Percentiles rank a stretch among this genome's conserved stretches.
phyloP scores from a whole-genome alignment of 73 alveolate species.

The Urostyla sp. region DNA sequence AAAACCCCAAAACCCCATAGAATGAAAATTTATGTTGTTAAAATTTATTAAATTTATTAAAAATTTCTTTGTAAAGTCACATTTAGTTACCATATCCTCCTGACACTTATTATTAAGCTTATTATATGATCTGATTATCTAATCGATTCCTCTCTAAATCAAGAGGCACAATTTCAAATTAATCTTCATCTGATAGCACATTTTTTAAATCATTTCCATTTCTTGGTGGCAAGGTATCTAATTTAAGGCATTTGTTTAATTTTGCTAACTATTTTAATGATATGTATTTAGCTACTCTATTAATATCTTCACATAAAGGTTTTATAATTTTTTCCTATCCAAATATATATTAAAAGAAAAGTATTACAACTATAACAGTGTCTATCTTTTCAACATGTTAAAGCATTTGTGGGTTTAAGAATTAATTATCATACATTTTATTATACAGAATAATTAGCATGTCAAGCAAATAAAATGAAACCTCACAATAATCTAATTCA shows the following conservation, averaged over 20 bases:
- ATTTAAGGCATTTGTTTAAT: constrained; percentile 17
- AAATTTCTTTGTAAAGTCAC: not conserved
- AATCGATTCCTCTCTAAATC: constrained; percentile 27
- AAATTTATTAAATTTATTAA: not conserved
- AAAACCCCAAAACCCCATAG: too few species aligned
- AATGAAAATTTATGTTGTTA: not conserved
- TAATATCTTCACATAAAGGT: constrained; percentile 19
- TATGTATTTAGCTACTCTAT: constrained; percentile 12
- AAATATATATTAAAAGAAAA: not conserved
- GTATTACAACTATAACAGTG: constrained; percentile 35
- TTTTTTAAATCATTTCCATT: constrained; percentile 3
- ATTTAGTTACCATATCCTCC: constrained; percentile 11
- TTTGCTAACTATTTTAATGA: constrained; percentile 25
- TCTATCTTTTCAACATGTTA: constrained; percentile 51
- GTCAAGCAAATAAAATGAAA: constrained; percentile 23
- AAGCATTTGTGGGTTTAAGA: constrained; percentile 25
- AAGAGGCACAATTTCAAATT: constrained; percentile 21
- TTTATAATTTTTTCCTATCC: constrained; percentile 15
- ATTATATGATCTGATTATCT: not conserved
- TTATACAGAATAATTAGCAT: constrained; percentile 52
- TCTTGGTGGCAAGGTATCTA: constrained; percentile 25
- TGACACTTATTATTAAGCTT: too few species aligned
- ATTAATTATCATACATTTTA: constrained; percentile 60
- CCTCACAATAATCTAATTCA: constrained; percentile 44
- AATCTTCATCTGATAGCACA: constrained; percentile 47